A percentile compares a stretch with the other conserved stretches of the same genome.
Conservation (phyloP, 2,329 filamentous ascomycete genomes). For the Claviceps sp. region DNA sequence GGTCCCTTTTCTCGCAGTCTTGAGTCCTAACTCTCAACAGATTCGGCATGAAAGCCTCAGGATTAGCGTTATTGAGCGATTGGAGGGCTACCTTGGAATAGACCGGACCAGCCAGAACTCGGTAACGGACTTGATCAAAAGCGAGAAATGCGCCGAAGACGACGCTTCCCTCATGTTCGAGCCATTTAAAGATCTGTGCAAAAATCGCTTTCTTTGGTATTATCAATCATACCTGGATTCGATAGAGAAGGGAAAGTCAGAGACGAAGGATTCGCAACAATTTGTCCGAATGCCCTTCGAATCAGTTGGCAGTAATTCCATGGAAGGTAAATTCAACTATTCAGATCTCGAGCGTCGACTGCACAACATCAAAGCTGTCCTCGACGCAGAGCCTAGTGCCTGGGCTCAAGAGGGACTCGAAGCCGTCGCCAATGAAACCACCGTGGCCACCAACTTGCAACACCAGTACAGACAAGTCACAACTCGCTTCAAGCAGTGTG, state of each 20-base stretch:
- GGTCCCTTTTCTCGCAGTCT: background rate
- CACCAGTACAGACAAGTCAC: constrained; percentile 76
- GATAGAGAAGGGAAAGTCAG: constrained; percentile 50
- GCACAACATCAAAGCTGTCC: constrained; percentile 49
- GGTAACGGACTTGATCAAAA: constrained; percentile 8
- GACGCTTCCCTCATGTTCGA: constrained; percentile 52
- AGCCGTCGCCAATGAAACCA: constrained; percentile 50
- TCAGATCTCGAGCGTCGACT: constrained; percentile 57
- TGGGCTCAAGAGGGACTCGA: constrained; percentile 61
- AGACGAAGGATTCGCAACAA: constrained; percentile 46
- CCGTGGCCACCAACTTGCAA: constrained; percentile 68
- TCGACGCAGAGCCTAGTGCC: constrained; percentile 55
- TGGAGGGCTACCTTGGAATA: constrained; percentile 68
- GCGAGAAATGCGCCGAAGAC: constrained; percentile 36
- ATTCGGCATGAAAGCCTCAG: constrained; percentile 84
- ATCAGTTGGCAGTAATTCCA: constrained; percentile 49
- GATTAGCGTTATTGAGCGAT: constrained; percentile 69
- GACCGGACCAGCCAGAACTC: constrained; percentile 25
- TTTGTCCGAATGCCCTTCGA: constrained; percentile 91
- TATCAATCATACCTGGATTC: constrained; percentile 71
- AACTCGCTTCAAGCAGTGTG: constrained; percentile 57
- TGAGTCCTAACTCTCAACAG: constrained; percentile 27
- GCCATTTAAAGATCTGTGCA: constrained; percentile 81
- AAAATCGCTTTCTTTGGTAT: constrained; percentile 91
- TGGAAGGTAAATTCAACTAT: constrained; percentile 82